Evolutionary conservation across 805 yeast genomes (phyloP), one percentile per base, ranked within the genome.

Genomic region (Jamesozyma lodderae): DNA sequence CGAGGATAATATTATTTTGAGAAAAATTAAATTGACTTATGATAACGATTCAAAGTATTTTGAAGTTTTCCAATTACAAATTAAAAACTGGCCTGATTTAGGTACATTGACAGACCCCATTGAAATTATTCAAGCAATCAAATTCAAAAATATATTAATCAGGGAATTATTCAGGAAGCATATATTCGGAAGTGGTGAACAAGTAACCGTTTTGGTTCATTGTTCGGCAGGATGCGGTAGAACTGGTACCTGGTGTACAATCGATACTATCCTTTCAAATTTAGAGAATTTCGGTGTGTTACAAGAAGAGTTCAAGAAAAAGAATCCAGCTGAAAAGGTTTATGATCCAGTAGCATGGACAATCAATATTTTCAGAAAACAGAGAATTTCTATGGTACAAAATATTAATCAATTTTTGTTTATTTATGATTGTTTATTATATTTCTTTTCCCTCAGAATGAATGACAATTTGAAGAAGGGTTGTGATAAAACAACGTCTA

Each of bases 201-300:
- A 64, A 1, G 60, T 70, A 0, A 82, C 85, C 17, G 69, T 78
- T 5, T 55, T 86, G 33, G 83, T 82, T 19, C 97, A 90, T 60
- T 90, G 98, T 55, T 85, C 95, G 6, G 97, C 97, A 1, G 98
- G 98, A 0, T 87, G 95, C 54, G 98, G 98, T 15, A 68, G 98
- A 41, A 86, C 97, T 0, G 98, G 98, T 2, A 83, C 95, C 1
- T 81, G 79, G 53, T 76, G 87, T 44, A 75, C 86, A 1, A 62
- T 81, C 17, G 94, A 84, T 52, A 68, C 79, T 0, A 66, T 70
- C 17, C 60, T 75, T 25, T 72, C 79, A 35, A 49, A 53, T 33
- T 31, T 53, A 23, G 41, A 46, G 7, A 52, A 46, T 26, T 49
- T 52, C 28, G 53, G 48, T 31, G 28, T 36, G 11, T 36, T 56